A percentile compares a stretch with the other conserved stretches of the same genome.
Conservation (phyloP, 2,329 filamentous ascomycete genomes). For the Colletotrichum spaethianum region DNA sequence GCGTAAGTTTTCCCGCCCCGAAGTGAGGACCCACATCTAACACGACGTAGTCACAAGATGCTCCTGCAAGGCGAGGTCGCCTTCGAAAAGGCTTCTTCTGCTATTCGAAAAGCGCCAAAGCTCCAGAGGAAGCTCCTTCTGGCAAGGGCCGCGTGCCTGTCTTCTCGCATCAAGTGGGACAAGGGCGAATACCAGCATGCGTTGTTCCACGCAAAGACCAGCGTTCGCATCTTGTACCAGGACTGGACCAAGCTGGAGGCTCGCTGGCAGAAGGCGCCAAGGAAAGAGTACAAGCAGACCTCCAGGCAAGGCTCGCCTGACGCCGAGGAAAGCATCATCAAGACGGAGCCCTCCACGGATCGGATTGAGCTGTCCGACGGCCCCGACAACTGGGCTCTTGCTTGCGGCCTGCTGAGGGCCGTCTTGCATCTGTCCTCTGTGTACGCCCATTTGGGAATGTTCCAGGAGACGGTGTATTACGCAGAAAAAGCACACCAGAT, state of each 20-base stretch:
- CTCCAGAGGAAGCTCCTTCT: conserved; percentile 63
- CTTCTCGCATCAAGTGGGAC: conserved; percentile 76
- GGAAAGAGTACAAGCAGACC: conserved; percentile 33
- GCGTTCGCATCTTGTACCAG: conserved; percentile 68
- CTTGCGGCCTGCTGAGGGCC: conserved; percentile 79
- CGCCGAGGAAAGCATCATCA: conserved; percentile 21
- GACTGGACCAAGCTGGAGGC: conserved; percentile 69
- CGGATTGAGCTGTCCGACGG: conserved; percentile 59
- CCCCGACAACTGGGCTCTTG: conserved; percentile 84
- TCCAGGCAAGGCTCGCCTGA: conserved; percentile 21
- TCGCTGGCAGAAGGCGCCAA: conserved; percentile 44
- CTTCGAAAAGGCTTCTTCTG: conserved; percentile 36
- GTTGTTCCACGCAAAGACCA: conserved; percentile 69
- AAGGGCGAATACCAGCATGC: conserved; percentile 72
- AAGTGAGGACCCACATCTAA: conserved; percentile 16
- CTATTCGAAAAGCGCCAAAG: conserved; percentile 34
- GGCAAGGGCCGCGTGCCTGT: conserved; percentile 73
- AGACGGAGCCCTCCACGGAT: conserved; percentile 34
- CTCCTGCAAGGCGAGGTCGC: conserved; percentile 27
- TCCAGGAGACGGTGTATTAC: conserved; percentile 90
- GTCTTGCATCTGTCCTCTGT: conserved; percentile 82
- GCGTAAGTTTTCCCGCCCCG: conserved; percentile 56
- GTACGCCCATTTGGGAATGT: conserved; percentile 88
- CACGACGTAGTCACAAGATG: conserved; percentile 28
- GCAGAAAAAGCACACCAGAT: conserved; percentile 87